Evolutionary conservation across 176 grass and related monocot genomes (phyloP).

Genomic region (Bonia amplexicaulis): DNA sequence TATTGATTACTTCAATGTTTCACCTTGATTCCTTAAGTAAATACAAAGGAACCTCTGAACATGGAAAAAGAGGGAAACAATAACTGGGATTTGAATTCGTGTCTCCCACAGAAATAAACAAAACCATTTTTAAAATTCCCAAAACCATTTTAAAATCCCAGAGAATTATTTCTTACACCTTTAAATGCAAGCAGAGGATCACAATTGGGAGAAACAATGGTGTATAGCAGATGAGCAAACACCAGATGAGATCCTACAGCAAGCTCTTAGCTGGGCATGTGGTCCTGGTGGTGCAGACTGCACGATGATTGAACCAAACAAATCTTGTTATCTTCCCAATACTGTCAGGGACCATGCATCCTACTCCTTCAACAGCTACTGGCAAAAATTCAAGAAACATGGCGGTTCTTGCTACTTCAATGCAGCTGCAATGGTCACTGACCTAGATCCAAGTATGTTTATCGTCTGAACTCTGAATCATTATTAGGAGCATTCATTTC

Average conservation of each 20-base stretch:
- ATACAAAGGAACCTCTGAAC: background rate
- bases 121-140: background rate
- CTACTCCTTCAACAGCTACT: constrained; percentile 61
- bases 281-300: constrained; percentile 48
- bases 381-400: constrained; percentile 67
- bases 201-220: constrained; percentile 39
- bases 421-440: constrained; percentile 50
- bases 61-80: background rate
- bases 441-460: constrained; percentile 54
- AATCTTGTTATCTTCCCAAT: constrained; percentile 60
- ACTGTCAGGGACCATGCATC: constrained; percentile 53
- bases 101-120: background rate
- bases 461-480: background rate
- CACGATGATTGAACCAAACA: constrained; percentile 45
- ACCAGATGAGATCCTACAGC: constrained; percentile 45
- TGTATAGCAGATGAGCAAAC: constrained; percentile 61
- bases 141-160: background rate
- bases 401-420: constrained; percentile 64
- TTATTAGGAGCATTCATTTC: background rate
- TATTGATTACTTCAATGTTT: background rate
- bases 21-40: background rate
- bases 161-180: background rate
- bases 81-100: background rate
- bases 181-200: constrained; percentile 23
- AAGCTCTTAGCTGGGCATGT: constrained; percentile 44